Evolutionary conservation across 1,284 basidiomycete genomes (phyloP).

Genomic region (Heliocybe sulcata): DNA sequence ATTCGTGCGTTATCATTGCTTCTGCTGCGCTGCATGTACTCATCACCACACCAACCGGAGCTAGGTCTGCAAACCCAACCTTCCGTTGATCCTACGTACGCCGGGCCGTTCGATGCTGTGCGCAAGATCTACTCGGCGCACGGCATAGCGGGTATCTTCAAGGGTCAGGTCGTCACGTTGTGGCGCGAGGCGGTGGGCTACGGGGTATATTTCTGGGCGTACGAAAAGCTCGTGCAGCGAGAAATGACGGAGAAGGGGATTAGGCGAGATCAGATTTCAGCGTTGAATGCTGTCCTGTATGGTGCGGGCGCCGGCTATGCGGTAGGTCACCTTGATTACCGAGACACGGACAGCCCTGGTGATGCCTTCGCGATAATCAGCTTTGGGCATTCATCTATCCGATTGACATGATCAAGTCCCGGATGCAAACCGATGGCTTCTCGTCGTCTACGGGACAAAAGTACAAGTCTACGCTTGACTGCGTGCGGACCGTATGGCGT

Average conservation of each 20-base stretch:
- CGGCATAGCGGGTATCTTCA: conserved; percentile 85
- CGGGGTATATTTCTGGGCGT: conserved; percentile 87
- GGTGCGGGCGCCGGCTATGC: conserved; percentile 85
- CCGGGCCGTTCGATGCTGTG: conserved; percentile 83
- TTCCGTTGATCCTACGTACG: conserved; percentile 62
- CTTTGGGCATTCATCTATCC: conserved; percentile 86
- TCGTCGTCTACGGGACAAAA: conserved; percentile 65
- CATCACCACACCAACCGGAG: conserved; percentile 2
- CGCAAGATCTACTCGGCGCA: conserved; percentile 70
- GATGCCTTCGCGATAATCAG: conserved; percentile 25
- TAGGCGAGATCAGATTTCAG: conserved; percentile 68
- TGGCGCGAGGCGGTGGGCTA: conserved; percentile 83
- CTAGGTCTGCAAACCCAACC: conserved; percentile 86
- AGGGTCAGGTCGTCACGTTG: conserved; percentile 89
- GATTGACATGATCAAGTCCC: conserved; percentile 91
- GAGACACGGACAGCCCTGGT: background rate
- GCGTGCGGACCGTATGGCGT: conserved; percentile 74
- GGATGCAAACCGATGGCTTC: conserved; percentile 93
- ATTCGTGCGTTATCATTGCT: conserved; percentile 60
- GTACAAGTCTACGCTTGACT: conserved; percentile 80
- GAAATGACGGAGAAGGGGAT: conserved; percentile 71
- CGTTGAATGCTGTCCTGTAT: conserved; percentile 73
- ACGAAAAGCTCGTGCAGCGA: conserved; percentile 88
- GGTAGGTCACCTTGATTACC: conserved; percentile 32
- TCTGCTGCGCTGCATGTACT: background rate